A percentile compares a stretch with the other conserved stretches of the same genome.
These are phyloP conservation scores for Leucogyrophana mollusca DNA, from an alignment of 768 basidiomycete species.

Conservation along the genomic window DNA sequence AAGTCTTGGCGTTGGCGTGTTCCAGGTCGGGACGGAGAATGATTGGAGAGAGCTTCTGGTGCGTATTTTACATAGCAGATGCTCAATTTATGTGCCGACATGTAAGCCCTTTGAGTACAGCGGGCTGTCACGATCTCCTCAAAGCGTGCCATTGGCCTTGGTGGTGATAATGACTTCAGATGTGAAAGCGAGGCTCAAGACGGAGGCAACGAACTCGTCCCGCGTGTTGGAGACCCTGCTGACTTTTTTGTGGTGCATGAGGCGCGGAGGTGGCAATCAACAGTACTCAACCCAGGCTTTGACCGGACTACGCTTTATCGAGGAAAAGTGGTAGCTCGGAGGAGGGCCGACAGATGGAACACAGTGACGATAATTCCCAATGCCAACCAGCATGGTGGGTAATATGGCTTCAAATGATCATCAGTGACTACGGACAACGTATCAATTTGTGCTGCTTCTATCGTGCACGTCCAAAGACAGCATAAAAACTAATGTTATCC, in stretches of 20 bases:
- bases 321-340: constrained; percentile 14
- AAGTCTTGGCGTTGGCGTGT: constrained; percentile 56
- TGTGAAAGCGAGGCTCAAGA: constrained; percentile 7
- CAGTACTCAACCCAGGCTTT: constrained; percentile 46
- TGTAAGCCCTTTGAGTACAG: constrained; percentile 32
- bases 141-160: constrained; percentile 46
- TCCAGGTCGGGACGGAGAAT: constrained; percentile 51
- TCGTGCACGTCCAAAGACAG: no score
- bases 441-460: no score
- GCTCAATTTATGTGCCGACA: constrained; percentile 1
- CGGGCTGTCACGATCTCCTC: constrained; percentile 50
- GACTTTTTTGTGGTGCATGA: constrained; percentile 62
- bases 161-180: constrained; percentile 14
- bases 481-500: no score
- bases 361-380: background rate
- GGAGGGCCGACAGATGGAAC: constrained; percentile 17
- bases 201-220: constrained; percentile 26
- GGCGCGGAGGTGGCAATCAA: constrained; percentile 40
- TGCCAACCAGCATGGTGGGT: background rate
- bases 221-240: constrained; percentile 42
- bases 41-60: constrained; percentile 51
- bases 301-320: constrained; percentile 17
- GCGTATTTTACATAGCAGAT: constrained; percentile 14
- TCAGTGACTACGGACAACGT: no score
- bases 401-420: no score